phyloP scores from a whole-genome alignment of 495 filamentous ascomycete species.

The Rhizodiscina lignyota region DNA sequence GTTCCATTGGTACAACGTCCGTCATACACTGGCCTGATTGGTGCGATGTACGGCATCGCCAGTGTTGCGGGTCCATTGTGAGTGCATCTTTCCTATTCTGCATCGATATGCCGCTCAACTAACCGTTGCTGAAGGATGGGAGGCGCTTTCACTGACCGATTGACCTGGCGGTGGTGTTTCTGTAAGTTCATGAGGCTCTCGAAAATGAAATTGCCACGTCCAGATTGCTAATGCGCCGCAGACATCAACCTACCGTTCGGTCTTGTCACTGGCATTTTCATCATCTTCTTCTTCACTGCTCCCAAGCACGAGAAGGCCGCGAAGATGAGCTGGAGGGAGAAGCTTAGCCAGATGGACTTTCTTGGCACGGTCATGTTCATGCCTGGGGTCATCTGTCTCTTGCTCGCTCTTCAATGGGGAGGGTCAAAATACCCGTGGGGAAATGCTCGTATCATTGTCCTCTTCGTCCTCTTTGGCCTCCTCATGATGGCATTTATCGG shows the following conservation, averaged over 20 bases:
- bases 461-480: conserved; percentile 31
- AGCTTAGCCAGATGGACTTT: conserved; percentile 20
- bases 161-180: conserved; percentile 24
- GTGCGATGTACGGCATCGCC: conserved; percentile 16
- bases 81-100: conserved; percentile 1
- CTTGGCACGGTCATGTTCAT: conserved; percentile 30
- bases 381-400: conserved; percentile 31
- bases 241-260: conserved; percentile 28
- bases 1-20: conserved; percentile 15
- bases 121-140: conserved; percentile 11
- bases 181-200: no score
- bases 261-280: conserved; percentile 20
- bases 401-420: conserved; percentile 46
- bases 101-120: conserved; percentile 1
- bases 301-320: conserved; percentile 8
- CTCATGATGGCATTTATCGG: conserved; percentile 26
- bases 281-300: conserved; percentile 20
- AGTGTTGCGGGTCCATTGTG: conserved; percentile 13
- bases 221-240: no score
- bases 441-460: conserved; percentile 32
- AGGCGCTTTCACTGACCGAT: conserved; percentile 19
- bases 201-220: no score
- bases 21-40: conserved; percentile 15
- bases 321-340: conserved; percentile 6
- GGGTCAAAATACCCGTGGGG: conserved; percentile 39